Base-by-base conservation (phyloP, 2,329 filamentous ascomycete genomes). In the Sporothrix pseudoabietina region DNA sequence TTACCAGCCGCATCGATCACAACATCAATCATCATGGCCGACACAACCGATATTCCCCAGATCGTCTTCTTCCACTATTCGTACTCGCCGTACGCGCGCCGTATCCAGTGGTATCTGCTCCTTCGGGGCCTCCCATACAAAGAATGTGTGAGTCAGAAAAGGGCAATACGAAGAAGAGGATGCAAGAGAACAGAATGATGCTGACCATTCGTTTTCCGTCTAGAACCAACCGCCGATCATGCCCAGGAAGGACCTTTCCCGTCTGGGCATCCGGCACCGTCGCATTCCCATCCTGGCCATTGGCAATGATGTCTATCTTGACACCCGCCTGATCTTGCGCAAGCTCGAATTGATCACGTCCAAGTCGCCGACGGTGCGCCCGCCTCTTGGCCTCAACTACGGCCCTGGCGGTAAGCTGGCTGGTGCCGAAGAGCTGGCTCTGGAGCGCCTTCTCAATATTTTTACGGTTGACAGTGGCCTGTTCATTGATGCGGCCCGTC, bases 241-340 rank as follows among this genome's bases (percentile, higher is more conserved):
- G 78, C 91, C 91, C 7, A 88, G 91, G 35, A 90, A 90, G 0
- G 90, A 92, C 78, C 78, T 93, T 16, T 80, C 82, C 22, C 82
- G 83, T 1, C 84, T 94, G 16, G 90, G 89, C 35, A 84, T 93
- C 72, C 82, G 84, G 7, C 91, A 94, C 81, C 87, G 91, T 4
- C 90, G 91, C 73, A 92, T 93, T 73, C 91, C 91, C 1, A 78
- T 93, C 69, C 81, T 93, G 69, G 82, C 88, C 30, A 89, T 93
- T 76, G 91, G 90, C 19, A 84, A 87, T 6, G 88, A 92, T 78
- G 82, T 94, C 59, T 93, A 92, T 82, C 83, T 88, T 74, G 91
- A 94, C 82, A 90, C 89, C 1, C 87, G 89, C 2, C 85, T 93
- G 30, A 93, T 93, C 77, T 80, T 94, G 26, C 80, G 80, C 35